These are phyloP conservation scores for Ocimum tenuiflorum DNA, from an alignment of 257 asterid species.

Conservation along the genomic window DNA sequence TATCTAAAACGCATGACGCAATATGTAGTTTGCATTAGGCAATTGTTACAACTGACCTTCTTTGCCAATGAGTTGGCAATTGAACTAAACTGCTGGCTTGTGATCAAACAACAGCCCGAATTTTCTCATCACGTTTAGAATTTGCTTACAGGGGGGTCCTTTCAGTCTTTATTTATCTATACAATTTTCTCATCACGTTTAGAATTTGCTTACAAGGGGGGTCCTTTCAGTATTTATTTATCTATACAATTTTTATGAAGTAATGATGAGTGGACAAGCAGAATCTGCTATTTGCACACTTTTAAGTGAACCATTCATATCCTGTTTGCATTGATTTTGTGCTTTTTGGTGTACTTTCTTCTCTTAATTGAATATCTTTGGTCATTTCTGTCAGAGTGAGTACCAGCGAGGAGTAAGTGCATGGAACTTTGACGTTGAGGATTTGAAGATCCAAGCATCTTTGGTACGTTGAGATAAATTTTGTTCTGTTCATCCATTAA, in stretches of 20 bases:
- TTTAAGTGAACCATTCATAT: not conserved
- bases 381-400: conserved; percentile 61
- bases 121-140: not conserved
- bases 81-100: conserved; percentile 7
- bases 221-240: not conserved
- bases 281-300: conserved; percentile 1
- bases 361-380: conserved; percentile 14
- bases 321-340: not conserved
- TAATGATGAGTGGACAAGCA: conserved; percentile 12
- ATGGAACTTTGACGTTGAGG: conserved; percentile 97
- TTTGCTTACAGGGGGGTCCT: not conserved
- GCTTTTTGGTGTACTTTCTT: not conserved
- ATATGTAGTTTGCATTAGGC: not conserved
- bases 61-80: conserved; percentile 1
- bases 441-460: conserved; percentile 88
- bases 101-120: not conserved
- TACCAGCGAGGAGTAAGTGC: conserved; percentile 99
- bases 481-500: not conserved
- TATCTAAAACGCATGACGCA: conserved; percentile 1
- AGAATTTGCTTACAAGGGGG: not conserved
- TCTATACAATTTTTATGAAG: not conserved
- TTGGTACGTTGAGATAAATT: conserved; percentile 45
- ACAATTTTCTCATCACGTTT: not conserved
- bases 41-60: not conserved
- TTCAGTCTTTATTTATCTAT: not conserved